Conservation (phyloP, 2,329 filamentous ascomycete genomes). For the Penicillium fuscoglaucum region DNA sequence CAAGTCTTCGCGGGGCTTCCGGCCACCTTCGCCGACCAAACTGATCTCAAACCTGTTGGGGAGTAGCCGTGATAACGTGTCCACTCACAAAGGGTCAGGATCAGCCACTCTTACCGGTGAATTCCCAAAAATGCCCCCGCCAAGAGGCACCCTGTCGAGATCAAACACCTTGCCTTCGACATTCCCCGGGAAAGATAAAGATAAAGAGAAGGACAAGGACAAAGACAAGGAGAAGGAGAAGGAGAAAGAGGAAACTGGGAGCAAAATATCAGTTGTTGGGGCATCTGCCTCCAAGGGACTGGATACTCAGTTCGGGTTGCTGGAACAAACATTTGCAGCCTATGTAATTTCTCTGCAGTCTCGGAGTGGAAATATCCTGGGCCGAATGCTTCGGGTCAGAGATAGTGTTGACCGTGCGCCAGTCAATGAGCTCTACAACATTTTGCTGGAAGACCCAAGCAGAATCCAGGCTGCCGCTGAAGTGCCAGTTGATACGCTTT, state of each 20-base stretch:
- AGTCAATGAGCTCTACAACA: constrained; percentile 89
- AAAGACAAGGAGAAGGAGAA: constrained; percentile 35
- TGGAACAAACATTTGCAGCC: constrained; percentile 83
- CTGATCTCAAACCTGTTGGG: constrained; percentile 80
- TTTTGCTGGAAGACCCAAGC: constrained; percentile 77
- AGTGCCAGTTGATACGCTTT: constrained; percentile 77
- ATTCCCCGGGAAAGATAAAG: constrained; percentile 50
- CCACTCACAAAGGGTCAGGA: constrained; percentile 37
- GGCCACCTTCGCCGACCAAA: constrained; percentile 85
- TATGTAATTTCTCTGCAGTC: constrained; percentile 80
- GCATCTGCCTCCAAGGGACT: constrained; percentile 53
- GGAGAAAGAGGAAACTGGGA: constrained; percentile 30
- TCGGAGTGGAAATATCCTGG: constrained; percentile 83
- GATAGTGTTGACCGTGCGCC: constrained; percentile 70
- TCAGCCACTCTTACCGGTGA: constrained; percentile 43
- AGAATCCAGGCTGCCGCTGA: constrained; percentile 75
- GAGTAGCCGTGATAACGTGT: constrained; percentile 49
- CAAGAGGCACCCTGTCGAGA: constrained; percentile 41
- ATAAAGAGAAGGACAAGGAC: constrained; percentile 27
- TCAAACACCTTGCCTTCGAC: constrained; percentile 46
- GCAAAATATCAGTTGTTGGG: constrained; percentile 53
- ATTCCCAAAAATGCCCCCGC: constrained; percentile 47
- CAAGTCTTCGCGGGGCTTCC: constrained; percentile 60
- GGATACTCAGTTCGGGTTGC: constrained; percentile 66
- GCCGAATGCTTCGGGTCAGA: constrained; percentile 71